Percentiles rank a stretch among this genome's conserved stretches.
Evolutionary conservation across 2,329 filamentous ascomycete species (phyloP).

Genomic region (Orbilia oligospora): DNA sequence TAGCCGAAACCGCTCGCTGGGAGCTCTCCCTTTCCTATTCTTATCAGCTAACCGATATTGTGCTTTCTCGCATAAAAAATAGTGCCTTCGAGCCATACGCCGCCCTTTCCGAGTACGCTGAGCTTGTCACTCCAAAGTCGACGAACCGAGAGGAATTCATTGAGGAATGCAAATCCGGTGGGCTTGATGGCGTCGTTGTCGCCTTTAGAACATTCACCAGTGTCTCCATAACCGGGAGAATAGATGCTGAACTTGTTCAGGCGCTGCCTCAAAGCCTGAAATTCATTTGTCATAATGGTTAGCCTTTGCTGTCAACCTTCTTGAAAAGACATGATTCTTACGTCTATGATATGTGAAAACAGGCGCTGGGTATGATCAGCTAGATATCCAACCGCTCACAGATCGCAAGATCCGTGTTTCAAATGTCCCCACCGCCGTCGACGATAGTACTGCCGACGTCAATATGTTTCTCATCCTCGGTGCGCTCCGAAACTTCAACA

Average conservation of each 20-base stretch:
- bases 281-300: slow-evolving; percentile 76
- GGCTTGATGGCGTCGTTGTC: slow-evolving; percentile 76
- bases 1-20: slow-evolving; percentile 38
- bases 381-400: slow-evolving; percentile 81
- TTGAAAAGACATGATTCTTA: not conserved
- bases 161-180: slow-evolving; percentile 76
- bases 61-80: slow-evolving; percentile 41
- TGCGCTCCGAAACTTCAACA: slow-evolving; percentile 80
- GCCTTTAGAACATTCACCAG: slow-evolving; percentile 81
- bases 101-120: slow-evolving; percentile 74
- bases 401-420: slow-evolving; percentile 78
- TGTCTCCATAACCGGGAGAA: slow-evolving; percentile 75
- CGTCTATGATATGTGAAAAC: not conserved
- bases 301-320: slow-evolving; percentile 58
- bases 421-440: slow-evolving; percentile 84
- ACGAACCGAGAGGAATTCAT: slow-evolving; percentile 78
- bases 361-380: slow-evolving; percentile 88
- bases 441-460: slow-evolving; percentile 86
- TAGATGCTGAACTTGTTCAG: slow-evolving; percentile 79
- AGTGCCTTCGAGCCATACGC: slow-evolving; percentile 78
- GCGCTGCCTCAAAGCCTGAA: slow-evolving; percentile 72
- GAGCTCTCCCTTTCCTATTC: slow-evolving; percentile 27
- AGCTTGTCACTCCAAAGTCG: slow-evolving; percentile 76
- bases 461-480: slow-evolving; percentile 86
- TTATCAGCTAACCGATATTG: slow-evolving; percentile 52